Conservation (phyloP, 2,329 filamentous ascomycete genomes). For the Arachnomyces sp. region DNA sequence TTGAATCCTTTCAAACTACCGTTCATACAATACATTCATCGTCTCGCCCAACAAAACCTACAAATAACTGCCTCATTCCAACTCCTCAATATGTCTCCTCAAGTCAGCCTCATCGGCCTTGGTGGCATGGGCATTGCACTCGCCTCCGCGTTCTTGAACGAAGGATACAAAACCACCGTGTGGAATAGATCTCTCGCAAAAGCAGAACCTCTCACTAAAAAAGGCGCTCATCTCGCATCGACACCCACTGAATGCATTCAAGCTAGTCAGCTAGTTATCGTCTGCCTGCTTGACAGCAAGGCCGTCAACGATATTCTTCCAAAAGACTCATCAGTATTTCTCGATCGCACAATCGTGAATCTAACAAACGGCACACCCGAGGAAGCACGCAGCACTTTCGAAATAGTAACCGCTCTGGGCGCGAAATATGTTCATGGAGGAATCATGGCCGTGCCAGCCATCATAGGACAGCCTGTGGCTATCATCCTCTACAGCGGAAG, state of each 20-base stretch:
- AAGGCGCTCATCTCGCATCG: constrained; percentile 3
- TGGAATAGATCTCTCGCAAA: constrained; percentile 6
- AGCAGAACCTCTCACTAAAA: background rate
- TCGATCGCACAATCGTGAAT: constrained; percentile 4
- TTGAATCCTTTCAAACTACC: too few species aligned
- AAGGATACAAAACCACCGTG: constrained; percentile 2
- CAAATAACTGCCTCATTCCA: too few species aligned
- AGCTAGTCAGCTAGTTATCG: constrained; percentile 3
- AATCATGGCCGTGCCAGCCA: constrained; percentile 4
- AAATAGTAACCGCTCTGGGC: background rate
- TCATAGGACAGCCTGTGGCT: background rate
- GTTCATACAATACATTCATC: too few species aligned
- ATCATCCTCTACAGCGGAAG: constrained; percentile 3
- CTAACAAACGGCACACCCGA: constrained; percentile 4
- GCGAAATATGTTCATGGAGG: constrained; percentile 5
- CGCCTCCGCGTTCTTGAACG: constrained; percentile 3
- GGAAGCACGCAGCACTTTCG: constrained; percentile 1
- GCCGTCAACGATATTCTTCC: constrained; percentile 1
- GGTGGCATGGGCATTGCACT: constrained; percentile 6
- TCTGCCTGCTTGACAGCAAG: constrained; percentile 4
- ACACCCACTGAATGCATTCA: background rate
- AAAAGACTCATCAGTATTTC: background rate
- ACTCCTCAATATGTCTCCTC: too few species aligned
- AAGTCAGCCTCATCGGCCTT: constrained; percentile 4
- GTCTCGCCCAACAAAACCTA: too few species aligned